Evolutionary conservation across 768 basidiomycete genomes (phyloP), one percentile per base, ranked within the genome.

Genomic region (Suillus luteus): DNA sequence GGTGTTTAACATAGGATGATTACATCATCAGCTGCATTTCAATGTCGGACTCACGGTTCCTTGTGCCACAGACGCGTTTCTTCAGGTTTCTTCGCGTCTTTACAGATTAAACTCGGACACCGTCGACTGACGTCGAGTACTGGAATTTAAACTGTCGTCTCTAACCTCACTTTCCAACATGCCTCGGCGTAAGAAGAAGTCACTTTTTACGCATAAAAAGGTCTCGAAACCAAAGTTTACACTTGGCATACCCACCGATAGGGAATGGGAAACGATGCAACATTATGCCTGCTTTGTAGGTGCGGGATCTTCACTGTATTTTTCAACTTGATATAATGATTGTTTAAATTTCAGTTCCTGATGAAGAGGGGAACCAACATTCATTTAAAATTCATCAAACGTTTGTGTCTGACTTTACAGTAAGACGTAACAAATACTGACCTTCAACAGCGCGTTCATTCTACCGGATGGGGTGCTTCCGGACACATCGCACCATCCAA

Each of bases 391-490:
- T 52, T 11, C 72, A 73, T 2, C 76, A 85, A 17, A 64, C 68
- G 85, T 85, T 65, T 46, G 80, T 67, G 27, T 49, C 22, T 31
- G 10, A 55, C n/a, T 22, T n/a, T 40, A 3, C n/a, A 4, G n/a
- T 55, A 55, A 62, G 27, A 62, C 43, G 9, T 37, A 43, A 27
- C 22, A 9, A 5, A 40, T 2, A 12, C 40, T 43, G 27, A 58
- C 27, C 11, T 58, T 59, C 27, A 64, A 51, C 52, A 83, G 85
- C 2, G 83, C 76, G 1, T 75, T 78, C 10, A 72, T 87, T 37
- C 71, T 83, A 5, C 84, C 84, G 5, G 59, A 73, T n/a, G 71
- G 70, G 0, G 59, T 46, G 14, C 41, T 65, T 10, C 75, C 76
- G 4, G 75, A 69, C 0, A 65, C 71, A 2, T 19, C 62, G 0